Conservation (phyloP, 805 yeast genomes). For the Ogataea pilisensis region DNA sequence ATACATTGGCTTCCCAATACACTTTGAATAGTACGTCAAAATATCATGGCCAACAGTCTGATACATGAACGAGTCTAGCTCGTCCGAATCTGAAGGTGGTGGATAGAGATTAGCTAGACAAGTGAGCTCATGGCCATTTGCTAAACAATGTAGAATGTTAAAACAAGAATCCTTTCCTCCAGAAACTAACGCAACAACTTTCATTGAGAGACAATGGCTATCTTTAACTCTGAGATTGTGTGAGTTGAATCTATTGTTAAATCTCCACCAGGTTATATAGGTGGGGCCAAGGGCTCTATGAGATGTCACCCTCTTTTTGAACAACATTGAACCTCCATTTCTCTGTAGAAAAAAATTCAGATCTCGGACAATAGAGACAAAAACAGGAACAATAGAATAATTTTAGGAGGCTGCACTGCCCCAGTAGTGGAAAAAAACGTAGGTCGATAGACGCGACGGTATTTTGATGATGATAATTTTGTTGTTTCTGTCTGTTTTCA, state of each 20-base stretch:
- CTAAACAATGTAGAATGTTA: constrained; percentile 81
- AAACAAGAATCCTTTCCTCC: constrained; percentile 97
- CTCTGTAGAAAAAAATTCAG: not conserved
- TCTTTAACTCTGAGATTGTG: no score
- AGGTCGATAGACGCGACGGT: no score
- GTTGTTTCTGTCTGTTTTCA: no score
- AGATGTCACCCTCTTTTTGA: no score
- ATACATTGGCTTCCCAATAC: constrained; percentile 78
- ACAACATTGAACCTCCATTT: not conserved
- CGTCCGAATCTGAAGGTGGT: constrained; percentile 43
- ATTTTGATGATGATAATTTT: no score
- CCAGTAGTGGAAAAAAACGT: no score
- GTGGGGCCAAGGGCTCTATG: no score
- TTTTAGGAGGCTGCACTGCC: no score
- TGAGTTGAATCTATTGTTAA: no score
- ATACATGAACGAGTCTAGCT: constrained; percentile 92
- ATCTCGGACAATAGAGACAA: no score
- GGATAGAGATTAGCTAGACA: constrained; percentile 88
- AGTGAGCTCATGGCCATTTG: constrained; percentile 77
- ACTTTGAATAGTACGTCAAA: constrained; percentile 57
- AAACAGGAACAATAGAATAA: not conserved
- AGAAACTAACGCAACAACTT: constrained; percentile 84
- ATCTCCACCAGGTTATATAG: no score
- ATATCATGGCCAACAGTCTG: constrained; percentile 95
- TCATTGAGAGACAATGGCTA: constrained; percentile 61